These are phyloP conservation scores for Aegilops tauschii DNA, from an alignment of 176 grass and related monocot species.

Conservation along the genomic window DNA sequence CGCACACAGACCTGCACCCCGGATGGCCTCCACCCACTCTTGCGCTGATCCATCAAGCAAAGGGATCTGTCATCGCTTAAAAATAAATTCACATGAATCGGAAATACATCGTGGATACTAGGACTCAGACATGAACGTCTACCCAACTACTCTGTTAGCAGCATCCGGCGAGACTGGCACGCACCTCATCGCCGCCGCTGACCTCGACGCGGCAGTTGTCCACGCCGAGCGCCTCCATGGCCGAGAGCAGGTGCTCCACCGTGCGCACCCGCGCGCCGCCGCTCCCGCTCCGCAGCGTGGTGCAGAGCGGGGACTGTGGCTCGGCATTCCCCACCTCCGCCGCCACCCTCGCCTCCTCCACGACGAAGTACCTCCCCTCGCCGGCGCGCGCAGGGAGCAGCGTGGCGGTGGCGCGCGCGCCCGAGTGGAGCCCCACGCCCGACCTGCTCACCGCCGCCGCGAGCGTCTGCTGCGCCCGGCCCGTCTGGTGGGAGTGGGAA, in stretches of 20 bases:
- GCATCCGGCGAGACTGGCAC: background rate
- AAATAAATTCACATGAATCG: conserved; percentile 23
- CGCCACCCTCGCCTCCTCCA: conserved; percentile 37
- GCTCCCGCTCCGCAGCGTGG: conserved; percentile 43
- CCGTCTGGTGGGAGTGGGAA: conserved; percentile 44
- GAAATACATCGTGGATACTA: background rate
- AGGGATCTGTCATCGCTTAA: conserved; percentile 69
- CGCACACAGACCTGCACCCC: conserved; percentile 38
- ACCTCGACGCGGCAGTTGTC: conserved; percentile 87
- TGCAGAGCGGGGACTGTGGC: conserved; percentile 64
- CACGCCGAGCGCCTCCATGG: conserved; percentile 73
- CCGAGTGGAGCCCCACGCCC: conserved; percentile 78
- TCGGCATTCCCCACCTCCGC: conserved; percentile 56
- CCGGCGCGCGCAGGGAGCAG: conserved; percentile 76
- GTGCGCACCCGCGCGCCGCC: conserved; percentile 46
- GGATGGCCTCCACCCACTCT: conserved; percentile 74
- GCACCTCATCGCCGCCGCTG: conserved; percentile 71
- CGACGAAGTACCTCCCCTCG: conserved; percentile 78
- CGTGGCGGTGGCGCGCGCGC: conserved; percentile 32
- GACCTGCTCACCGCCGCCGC: conserved; percentile 46
- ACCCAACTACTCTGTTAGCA: background rate
- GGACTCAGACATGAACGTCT: conserved; percentile 1
- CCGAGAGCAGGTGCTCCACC: conserved; percentile 86
- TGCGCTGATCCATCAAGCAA: conserved; percentile 95
- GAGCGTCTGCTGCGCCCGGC: conserved; percentile 65